Percentiles rank a stretch among this genome's conserved stretches.
phyloP scores from a whole-genome alignment of 352 stramenopile genomes.

The Globisporangium acanthophoron region DNA sequence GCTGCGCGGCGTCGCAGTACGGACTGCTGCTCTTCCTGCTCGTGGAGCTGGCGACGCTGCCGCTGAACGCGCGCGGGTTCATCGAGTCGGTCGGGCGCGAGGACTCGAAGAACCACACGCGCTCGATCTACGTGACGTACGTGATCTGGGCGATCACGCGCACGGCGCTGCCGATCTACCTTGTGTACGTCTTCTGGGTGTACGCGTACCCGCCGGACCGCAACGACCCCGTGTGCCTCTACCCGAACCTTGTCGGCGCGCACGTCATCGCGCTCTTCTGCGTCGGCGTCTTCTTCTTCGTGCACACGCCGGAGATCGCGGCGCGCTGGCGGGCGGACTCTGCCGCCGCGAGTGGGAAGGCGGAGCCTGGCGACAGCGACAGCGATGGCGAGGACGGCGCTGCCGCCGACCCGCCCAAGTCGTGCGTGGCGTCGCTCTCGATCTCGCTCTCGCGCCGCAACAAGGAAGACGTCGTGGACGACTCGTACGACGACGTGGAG shows the following conservation, averaged over 20 bases:
- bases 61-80: slow-evolving; percentile 70
- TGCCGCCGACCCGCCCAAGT: slow-evolving; percentile 17
- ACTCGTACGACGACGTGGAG: slow-evolving; percentile 62
- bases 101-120: slow-evolving; percentile 58
- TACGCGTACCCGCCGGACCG: slow-evolving; percentile 65
- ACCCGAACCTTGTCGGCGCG: slow-evolving; percentile 66
- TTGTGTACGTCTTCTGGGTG: slow-evolving; percentile 70
- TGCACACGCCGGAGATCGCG: slow-evolving; percentile 73
- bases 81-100: slow-evolving; percentile 61
- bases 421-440: slow-evolving; percentile 28
- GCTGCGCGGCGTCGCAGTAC: slow-evolving; percentile 71
- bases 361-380: slow-evolving; percentile 9
- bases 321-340: slow-evolving; percentile 19
- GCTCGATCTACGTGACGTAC: slow-evolving; percentile 73
- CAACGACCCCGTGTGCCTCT: slow-evolving; percentile 75
- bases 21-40: slow-evolving; percentile 73
- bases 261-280: slow-evolving; percentile 81
- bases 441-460: slow-evolving; percentile 28
- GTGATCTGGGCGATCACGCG: slow-evolving; percentile 68
- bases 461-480: slow-evolving; percentile 38
- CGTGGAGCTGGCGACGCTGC: slow-evolving; percentile 73
- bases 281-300: slow-evolving; percentile 76
- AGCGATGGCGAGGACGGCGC: slow-evolving; percentile 19
- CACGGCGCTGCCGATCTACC: slow-evolving; percentile 65
- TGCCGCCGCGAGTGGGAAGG: slow-evolving; percentile 5